Evolutionary conservation across 2,329 filamentous ascomycete species (phyloP), one percentile per base, ranked within the genome.

Genomic region (Monilinia polystroma): DNA sequence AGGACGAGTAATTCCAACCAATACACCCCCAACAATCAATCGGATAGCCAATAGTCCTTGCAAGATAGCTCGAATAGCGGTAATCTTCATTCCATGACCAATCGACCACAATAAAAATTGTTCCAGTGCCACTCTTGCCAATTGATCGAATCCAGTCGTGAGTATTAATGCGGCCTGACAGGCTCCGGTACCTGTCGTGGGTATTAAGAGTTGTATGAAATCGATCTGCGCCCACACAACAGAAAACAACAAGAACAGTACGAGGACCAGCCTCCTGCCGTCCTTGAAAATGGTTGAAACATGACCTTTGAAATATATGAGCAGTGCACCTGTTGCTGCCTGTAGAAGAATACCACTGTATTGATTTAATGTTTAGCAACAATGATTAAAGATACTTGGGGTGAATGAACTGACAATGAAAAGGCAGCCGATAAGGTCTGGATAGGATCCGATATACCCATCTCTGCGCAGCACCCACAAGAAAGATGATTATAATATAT

Each of bases 181-280:
- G 10, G 68, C 8, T 16, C 45, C 66, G 11, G 66, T 70, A 29
- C 67, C 54, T 45, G 68, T 68, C 0, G 71, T 67, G 14, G 71
- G 63, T 38, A 77, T 67, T 55, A 76, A 67, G 26, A 77, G 70
- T 56, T 73, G 74, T 54, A 75, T 38, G 66, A 77, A 77, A 59
- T 74, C 71, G 41, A 75, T 60, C 69, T 73, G 72, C 63, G 75
- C 73, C 75, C 74, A 76, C 66, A 77, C 64, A 57, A 74, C 71
- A 52, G 73, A 72, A 68, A 74, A 77, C 29, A 75, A 67, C 64
- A 77, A 65, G 69, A 77, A 77, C 51, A 77, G 66, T 63, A 74
- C 66, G 75, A 77, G 76, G 74, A 75, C 76, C 75, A 77, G 76
- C 75, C 76, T 76, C 74, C 72, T 75, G 71, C 75, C 72, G 72